Evolutionary conservation across 768 basidiomycete genomes (phyloP), one percentile per base, ranked within the genome.

Genomic region (Tulasnella sp.): DNA sequence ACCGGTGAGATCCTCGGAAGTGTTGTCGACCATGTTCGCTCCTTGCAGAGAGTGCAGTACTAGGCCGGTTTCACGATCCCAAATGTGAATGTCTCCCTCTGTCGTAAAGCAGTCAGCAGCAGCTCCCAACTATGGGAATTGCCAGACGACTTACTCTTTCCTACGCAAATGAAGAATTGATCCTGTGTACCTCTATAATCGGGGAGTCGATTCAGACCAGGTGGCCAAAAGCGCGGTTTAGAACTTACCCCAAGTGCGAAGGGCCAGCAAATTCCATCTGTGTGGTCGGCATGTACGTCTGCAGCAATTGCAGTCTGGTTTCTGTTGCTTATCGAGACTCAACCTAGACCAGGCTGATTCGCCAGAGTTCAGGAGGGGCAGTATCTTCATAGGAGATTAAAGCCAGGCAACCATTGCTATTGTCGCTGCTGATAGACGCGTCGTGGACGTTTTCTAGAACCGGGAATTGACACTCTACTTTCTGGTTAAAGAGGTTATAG

Each of bases 31-130:
- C 3, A 74, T 24, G 44, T 73, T 74, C n/a, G 79, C 79, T 31
- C 54, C 77, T 20, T 89, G 90, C 82, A 96, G 89, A 82, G 91
- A 89, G 81, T 94, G 93, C 3, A 96, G 87, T 1, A 94, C 86
- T 11, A 77, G 34, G 22, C 90, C 94, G 16, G 93, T 93, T 86
- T 95, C 93, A 81, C 91, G 90, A 83, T 96, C 94, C 94, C 94
- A 96, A 18, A 95, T 93, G 83, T 94, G 92, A 20, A 96, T 92
- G 83, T 94, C 93, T 5, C 94, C 94, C 81, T 90, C 94, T 83
- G 48, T 34, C 5, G 24, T 40, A 42, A 22, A 37, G 14, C 6
- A 24, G 74, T 75, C 46, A 75, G 40, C 24, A 40, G 40, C 18
- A 2, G 40, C 9, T 22, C 12, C 28, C 34, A 3, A 69, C 8